phyloP scores from a whole-genome alignment of 2,329 filamentous ascomycete genomes.

The Colletotrichum destructivum region DNA sequence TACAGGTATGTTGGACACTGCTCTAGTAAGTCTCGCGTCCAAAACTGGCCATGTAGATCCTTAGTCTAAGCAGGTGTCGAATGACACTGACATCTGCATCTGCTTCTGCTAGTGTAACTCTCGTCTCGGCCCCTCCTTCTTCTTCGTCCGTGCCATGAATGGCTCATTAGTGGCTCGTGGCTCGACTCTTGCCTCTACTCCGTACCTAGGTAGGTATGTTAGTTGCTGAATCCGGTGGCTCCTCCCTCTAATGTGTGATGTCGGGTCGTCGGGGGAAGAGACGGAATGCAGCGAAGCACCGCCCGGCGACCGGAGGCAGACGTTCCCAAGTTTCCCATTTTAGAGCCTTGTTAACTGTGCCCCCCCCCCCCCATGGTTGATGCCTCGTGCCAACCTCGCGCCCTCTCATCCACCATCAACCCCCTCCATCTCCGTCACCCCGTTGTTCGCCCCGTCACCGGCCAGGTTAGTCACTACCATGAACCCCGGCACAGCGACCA shows the following conservation, averaged over 20 bases:
- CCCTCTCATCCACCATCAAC: conserved; percentile 12
- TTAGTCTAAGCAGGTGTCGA: not conserved
- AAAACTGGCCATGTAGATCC: too few species aligned
- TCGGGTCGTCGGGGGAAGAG: conserved; percentile 35
- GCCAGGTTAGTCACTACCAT: conserved; percentile 6
- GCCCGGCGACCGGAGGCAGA: conserved; percentile 29
- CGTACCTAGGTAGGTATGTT: not conserved
- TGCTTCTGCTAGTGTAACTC: conserved; percentile 4
- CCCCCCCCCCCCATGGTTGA: conserved; percentile 18
- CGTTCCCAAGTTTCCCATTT: conserved; percentile 31
- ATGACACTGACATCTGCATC: conserved; percentile 6
- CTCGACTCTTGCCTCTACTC: not conserved
- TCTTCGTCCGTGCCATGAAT: not conserved
- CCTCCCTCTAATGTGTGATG: not conserved
- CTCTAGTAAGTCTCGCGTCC: too few species aligned
- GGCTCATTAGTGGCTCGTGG: too few species aligned
- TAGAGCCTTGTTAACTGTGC: conserved; percentile 13
- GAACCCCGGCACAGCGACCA: not conserved
- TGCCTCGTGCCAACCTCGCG: conserved; percentile 20
- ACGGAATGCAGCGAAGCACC: conserved; percentile 21
- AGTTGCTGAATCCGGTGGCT: not conserved
- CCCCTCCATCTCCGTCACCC: not conserved
- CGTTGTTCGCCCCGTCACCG: not conserved
- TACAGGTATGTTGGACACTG: too few species aligned
- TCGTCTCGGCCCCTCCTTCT: not conserved